phyloP scores from a whole-genome alignment of 768 basidiomycete species.

The Rubroboletus pulcherrimus region DNA sequence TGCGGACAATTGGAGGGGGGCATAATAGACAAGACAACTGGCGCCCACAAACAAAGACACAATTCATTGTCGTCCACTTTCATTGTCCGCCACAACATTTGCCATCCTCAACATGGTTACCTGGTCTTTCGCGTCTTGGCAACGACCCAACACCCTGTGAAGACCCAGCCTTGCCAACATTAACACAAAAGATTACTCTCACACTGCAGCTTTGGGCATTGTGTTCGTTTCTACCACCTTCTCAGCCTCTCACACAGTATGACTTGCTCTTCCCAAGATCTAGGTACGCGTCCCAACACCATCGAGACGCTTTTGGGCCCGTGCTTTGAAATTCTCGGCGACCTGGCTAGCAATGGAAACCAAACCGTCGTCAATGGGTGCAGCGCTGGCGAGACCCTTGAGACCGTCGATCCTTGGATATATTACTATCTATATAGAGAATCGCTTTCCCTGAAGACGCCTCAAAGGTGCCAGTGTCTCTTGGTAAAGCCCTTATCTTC shows the following conservation, averaged over 20 bases:
- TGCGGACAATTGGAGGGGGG: conserved; percentile 18
- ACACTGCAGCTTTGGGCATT: background rate
- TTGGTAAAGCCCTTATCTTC: background rate
- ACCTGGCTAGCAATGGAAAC: background rate
- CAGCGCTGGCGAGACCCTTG: background rate
- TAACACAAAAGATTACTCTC: background rate
- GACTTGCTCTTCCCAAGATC: background rate
- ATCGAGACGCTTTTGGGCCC: background rate
- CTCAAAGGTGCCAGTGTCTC: background rate
- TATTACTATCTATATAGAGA: background rate
- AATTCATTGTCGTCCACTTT: background rate
- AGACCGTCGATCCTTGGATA: background rate
- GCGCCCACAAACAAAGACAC: conserved; percentile 21
- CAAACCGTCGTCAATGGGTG: background rate
- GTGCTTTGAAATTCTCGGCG: background rate
- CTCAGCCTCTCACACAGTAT: background rate
- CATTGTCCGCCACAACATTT: conserved; percentile 26
- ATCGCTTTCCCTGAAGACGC: background rate
- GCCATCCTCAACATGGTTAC: background rate
- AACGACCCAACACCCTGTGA: background rate
- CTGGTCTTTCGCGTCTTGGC: background rate
- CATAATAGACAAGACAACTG: background rate
- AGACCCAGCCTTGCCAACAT: background rate
- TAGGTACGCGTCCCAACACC: background rate
- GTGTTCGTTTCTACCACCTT: background rate